Evolutionary conservation across 1,139 yeast genomes (phyloP).

Genomic region (Schwanniomyces etchellsii): DNA sequence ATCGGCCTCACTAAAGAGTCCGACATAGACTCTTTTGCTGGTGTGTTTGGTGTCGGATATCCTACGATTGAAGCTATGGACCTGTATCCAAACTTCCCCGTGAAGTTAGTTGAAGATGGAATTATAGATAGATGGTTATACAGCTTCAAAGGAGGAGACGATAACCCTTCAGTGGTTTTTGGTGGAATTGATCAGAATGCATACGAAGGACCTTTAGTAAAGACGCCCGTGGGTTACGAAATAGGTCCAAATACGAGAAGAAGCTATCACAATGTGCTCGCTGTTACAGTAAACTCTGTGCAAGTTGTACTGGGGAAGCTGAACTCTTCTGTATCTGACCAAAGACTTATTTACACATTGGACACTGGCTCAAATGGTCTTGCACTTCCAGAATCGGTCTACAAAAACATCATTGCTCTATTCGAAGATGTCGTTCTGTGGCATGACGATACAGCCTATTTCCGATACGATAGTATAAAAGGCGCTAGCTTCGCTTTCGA

Average conservation of each 20-base stretch:
- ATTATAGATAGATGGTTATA: slow-evolving; percentile 4
- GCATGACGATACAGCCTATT: slow-evolving; percentile 8
- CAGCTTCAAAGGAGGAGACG: slow-evolving; percentile 10
- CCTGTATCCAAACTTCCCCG: slow-evolving; percentile 11
- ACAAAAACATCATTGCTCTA: slow-evolving; percentile 11
- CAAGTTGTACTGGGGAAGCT: slow-evolving; percentile 6
- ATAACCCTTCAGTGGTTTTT: slow-evolving; percentile 11
- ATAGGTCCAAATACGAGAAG: slow-evolving; percentile 8
- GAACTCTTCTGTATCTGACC: slow-evolving; percentile 9
- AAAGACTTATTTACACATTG: slow-evolving; percentile 13
- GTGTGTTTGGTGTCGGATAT: slow-evolving; percentile 6
- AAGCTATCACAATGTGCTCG: slow-evolving; percentile 9
- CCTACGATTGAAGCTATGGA: slow-evolving; percentile 13
- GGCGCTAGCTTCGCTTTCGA: slow-evolving; percentile 9
- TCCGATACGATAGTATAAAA: slow-evolving; percentile 5
- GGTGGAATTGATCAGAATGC: slow-evolving; percentile 17
- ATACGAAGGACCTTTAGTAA: slow-evolving; percentile 12
- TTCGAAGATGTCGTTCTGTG: slow-evolving; percentile 8
- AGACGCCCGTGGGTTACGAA: slow-evolving; percentile 12
- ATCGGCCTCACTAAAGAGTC: slow-evolving; percentile 7
- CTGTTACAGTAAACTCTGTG: slow-evolving; percentile 14
- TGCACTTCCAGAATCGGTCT: slow-evolving; percentile 14
- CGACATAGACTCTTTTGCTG: slow-evolving; percentile 6
- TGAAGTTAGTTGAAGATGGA: slow-evolving; percentile 11
- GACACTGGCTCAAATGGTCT: slow-evolving; percentile 18